Conservation (phyloP, 78 protist species). For the Tieghemostelium lacteum region DNA sequence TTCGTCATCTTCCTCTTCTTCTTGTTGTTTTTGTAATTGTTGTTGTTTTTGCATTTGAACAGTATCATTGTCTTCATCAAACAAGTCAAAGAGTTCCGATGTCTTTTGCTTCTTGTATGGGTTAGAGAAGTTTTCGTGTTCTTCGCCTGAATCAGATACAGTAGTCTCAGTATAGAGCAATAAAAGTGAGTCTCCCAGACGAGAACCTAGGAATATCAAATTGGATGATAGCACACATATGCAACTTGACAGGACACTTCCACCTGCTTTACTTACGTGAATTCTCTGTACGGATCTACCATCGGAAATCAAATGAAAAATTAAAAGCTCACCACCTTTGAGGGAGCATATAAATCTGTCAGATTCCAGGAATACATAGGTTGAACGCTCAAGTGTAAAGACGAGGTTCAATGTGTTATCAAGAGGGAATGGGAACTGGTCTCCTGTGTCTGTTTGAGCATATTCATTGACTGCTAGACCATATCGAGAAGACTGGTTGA, state of each 20-base stretch:
- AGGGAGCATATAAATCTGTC: conserved; percentile 57
- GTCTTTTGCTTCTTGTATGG: conserved; percentile 76
- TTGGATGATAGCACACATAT: conserved; percentile 53
- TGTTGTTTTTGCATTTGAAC: neutral
- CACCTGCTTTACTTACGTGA: conserved; percentile 61
- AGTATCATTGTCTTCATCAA: conserved; percentile 13
- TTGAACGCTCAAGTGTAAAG: conserved; percentile 53
- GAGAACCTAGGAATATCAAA: conserved; percentile 77
- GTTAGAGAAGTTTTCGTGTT: conserved; percentile 46
- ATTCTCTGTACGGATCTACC: conserved; percentile 68
- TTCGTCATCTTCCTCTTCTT: conserved; percentile 30
- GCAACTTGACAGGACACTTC: conserved; percentile 63
- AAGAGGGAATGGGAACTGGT: conserved; percentile 36
- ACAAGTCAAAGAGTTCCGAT: conserved; percentile 59
- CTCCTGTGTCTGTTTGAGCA: conserved; percentile 27
- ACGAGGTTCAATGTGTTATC: conserved; percentile 58
- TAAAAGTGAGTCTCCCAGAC: conserved; percentile 78
- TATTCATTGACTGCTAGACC: conserved; percentile 68
- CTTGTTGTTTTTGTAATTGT: neutral
- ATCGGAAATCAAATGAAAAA: conserved; percentile 66
- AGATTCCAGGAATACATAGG: conserved; percentile 28
- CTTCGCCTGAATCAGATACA: conserved; percentile 1
- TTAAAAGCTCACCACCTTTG: conserved; percentile 67
- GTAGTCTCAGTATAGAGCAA: conserved; percentile 40
- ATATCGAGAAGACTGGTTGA: conserved; percentile 61